Evolutionary conservation across 352 stramenopile species (phyloP).

Genomic region (Globisporangium iwayamae): DNA sequence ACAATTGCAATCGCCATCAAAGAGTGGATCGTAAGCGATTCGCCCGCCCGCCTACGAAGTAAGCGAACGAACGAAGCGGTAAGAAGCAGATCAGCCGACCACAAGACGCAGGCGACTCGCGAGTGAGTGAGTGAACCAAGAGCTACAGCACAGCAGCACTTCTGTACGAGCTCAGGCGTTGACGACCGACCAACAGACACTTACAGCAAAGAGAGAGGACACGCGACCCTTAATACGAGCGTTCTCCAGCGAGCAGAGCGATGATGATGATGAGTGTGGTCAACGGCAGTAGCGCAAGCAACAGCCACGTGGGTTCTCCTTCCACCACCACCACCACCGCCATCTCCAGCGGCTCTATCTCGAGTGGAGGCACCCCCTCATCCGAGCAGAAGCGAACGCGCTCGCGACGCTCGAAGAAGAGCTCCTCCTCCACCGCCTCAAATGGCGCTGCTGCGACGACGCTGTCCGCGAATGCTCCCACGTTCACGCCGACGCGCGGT

Average conservation of each 20-base stretch:
- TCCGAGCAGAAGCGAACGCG: slow-evolving; percentile 2
- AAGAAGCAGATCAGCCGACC: neutral
- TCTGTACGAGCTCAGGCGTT: neutral
- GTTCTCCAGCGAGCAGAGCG: neutral
- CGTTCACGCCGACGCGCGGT: slow-evolving; percentile 8
- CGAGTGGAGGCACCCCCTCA: slow-evolving; percentile 13
- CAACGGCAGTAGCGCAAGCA: slow-evolving; percentile 25
- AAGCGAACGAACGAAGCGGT: too few relatives aligned
- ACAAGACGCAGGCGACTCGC: neutral
- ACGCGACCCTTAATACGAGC: neutral
- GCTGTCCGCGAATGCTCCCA: slow-evolving; percentile 14
- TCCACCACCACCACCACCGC: slow-evolving; percentile 24
- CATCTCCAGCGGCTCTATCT: slow-evolving; percentile 15
- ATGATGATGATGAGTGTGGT: slow-evolving; percentile 24
- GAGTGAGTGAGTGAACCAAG: neutral
- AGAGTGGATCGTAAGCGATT: too few relatives aligned
- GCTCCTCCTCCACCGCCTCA: neutral
- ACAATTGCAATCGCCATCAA: neutral
- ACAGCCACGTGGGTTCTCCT: slow-evolving; percentile 22
- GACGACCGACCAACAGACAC: neutral
- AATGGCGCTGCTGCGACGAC: neutral
- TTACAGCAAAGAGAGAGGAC: neutral
- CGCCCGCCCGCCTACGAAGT: too few relatives aligned
- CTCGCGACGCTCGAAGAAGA: slow-evolving; percentile 11
- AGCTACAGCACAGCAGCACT: neutral